Conservation (phyloP, 163 green algal species). For the Chlorella variabilis region DNA sequence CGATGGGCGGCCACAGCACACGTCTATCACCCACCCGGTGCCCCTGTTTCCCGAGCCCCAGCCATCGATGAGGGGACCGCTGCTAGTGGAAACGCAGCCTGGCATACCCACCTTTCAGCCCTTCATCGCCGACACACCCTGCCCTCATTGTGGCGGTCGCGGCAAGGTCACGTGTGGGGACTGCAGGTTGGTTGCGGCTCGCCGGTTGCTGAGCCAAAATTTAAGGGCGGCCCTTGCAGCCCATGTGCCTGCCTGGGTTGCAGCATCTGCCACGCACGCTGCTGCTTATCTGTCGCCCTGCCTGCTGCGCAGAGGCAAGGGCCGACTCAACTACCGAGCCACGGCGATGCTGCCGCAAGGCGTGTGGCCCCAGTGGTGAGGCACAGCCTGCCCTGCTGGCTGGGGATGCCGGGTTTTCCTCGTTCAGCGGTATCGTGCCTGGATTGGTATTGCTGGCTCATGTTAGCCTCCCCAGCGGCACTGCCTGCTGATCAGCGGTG, state of each 20-base stretch:
- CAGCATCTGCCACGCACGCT: too few relatives aligned
- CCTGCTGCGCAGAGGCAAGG: conserved; percentile 36
- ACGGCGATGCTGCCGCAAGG: conserved; percentile 46
- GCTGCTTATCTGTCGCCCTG: too few relatives aligned
- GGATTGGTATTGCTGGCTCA: too few relatives aligned
- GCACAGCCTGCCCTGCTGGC: neutral
- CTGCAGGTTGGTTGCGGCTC: conserved; percentile 24
- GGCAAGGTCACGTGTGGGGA: conserved; percentile 42
- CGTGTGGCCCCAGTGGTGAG: conserved; percentile 45
- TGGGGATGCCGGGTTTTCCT: too few relatives aligned
- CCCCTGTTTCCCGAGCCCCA: conserved; percentile 11
- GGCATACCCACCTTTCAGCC: conserved; percentile 14
- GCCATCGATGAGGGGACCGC: neutral
- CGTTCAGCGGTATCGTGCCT: too few relatives aligned
- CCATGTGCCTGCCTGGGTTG: too few relatives aligned
- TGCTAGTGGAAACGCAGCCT: conserved; percentile 37
- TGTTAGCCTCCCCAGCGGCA: too few relatives aligned
- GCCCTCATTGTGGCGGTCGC: conserved; percentile 34
- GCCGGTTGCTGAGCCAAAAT: too few relatives aligned
- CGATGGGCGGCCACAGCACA: neutral
- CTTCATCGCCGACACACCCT: conserved; percentile 5
- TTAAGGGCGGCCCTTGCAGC: too few relatives aligned
- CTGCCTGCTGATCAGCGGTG: too few relatives aligned
- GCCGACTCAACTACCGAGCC: conserved; percentile 44
- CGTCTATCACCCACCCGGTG: conserved; percentile 1